Conservation (phyloP, 495 filamentous ascomycete species). For the Neurospora discreta region DNA sequence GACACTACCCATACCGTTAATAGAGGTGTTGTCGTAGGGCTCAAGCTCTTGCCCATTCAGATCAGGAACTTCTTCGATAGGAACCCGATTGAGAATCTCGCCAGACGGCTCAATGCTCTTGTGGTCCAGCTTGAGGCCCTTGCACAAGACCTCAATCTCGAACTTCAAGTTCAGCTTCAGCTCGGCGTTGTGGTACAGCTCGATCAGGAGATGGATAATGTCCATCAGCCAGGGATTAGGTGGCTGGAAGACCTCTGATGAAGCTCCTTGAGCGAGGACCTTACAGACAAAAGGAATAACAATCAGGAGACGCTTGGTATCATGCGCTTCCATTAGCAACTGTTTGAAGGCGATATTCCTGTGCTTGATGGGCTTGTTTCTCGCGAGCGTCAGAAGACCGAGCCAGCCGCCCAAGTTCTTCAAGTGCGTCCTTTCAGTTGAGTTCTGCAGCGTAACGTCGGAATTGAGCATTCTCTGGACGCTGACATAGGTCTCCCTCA, state of each 20-base stretch:
- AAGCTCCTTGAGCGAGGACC: slow-evolving; percentile 70
- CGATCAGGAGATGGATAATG: slow-evolving; percentile 73
- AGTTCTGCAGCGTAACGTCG: slow-evolving; percentile 66
- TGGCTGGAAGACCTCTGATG: slow-evolving; percentile 81
- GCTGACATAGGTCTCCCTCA: slow-evolving; percentile 87
- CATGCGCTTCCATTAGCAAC: slow-evolving; percentile 80
- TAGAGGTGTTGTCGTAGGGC: slow-evolving; percentile 64
- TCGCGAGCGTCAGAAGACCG: slow-evolving; percentile 83
- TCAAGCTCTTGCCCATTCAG: slow-evolving; percentile 46
- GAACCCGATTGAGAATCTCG: slow-evolving; percentile 62
- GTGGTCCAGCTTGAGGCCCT: slow-evolving; percentile 77
- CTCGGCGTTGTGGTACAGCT: slow-evolving; percentile 86
- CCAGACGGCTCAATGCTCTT: slow-evolving; percentile 76
- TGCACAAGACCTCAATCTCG: slow-evolving; percentile 94
- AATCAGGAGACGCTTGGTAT: slow-evolving; percentile 77
- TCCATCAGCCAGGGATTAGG: slow-evolving; percentile 98
- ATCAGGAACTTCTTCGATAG: slow-evolving; percentile 50
- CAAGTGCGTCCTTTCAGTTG: slow-evolving; percentile 71
- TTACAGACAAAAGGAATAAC: slow-evolving; percentile 97
- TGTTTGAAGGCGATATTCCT: slow-evolving; percentile 96
- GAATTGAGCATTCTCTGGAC: slow-evolving; percentile 79
- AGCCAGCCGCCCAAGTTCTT: slow-evolving; percentile 92
- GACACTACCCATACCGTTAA: slow-evolving; percentile 60
- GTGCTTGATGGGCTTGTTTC: slow-evolving; percentile 91
- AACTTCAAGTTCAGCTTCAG: slow-evolving; percentile 93